These are phyloP conservation scores for Fomes fomentarius DNA, from an alignment of 1,284 basidiomycete species.

Conservation along the genomic window DNA sequence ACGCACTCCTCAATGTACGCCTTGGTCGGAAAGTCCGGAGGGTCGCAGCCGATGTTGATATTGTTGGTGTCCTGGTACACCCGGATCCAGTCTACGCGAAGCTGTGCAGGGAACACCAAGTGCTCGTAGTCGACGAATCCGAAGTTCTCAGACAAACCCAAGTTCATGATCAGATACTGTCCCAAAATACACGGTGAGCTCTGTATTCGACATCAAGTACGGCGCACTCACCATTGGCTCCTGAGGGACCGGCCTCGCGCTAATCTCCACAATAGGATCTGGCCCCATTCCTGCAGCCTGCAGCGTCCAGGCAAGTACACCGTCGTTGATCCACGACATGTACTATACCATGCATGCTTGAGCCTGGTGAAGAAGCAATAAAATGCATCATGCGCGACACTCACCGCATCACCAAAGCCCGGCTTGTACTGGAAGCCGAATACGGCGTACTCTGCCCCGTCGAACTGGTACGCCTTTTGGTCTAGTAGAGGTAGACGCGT, in stretches of 20 bases:
- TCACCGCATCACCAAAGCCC: constrained; percentile 41
- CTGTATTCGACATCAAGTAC: background rate
- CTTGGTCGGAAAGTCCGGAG: constrained; percentile 73
- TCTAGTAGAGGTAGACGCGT: no score
- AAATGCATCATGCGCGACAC: no score
- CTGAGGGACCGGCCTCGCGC: constrained; percentile 33
- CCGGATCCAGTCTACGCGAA: constrained; percentile 83
- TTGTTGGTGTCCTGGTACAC: constrained; percentile 74
- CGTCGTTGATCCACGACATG: constrained; percentile 79
- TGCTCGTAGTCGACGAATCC: constrained; percentile 67
- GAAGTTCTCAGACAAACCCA: constrained; percentile 84
- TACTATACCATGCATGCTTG: no score
- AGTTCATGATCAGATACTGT: constrained; percentile 78
- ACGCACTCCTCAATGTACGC: constrained; percentile 72
- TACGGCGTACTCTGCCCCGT: constrained; percentile 47
- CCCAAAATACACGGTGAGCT: background rate
- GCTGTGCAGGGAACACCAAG: constrained; percentile 66
- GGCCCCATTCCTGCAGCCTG: constrained; percentile 71
- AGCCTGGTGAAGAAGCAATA: no score
- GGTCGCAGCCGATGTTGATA: constrained; percentile 83
- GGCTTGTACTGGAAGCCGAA: constrained; percentile 69
- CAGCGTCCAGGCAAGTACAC: constrained; percentile 75
- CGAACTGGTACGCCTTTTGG: constrained; percentile 43
- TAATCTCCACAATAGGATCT: constrained; percentile 38
- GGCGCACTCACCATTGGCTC: constrained; percentile 34